Evolutionary conservation across 495 filamentous ascomycete genomes (phyloP), one percentile per base, ranked within the genome.

Genomic region (Margaritispora aquatica): DNA sequence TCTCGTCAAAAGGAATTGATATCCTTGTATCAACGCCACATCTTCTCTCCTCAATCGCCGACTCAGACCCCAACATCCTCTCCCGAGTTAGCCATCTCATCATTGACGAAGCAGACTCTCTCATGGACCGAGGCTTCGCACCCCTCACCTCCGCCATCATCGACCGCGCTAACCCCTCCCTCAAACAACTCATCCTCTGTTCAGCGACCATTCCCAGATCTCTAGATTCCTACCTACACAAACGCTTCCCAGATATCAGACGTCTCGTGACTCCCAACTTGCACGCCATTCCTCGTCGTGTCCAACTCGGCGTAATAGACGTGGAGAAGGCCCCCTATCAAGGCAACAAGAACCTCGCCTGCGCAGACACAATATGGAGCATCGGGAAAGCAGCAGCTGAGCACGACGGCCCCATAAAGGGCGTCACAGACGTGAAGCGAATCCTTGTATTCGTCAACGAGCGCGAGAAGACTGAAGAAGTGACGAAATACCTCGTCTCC

Each of bases 371-470:
- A 9, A 92, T 98, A 66, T 97, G 89, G 85, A 85, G 87, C 17
- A 95, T 98, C 62, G 92, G 90, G 60, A 92, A 90, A 71, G 82
- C 89, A 11, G 85, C 83, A 11, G 79, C 80, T 31, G 78, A 77
- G 26, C 72, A 77, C 63, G 81, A 81, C 50, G 73, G 71, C 2
- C 63, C 71, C 9, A 61, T 61, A 3, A 69, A 69, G 19, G 78
- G 66, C 26, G 68, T 73, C 23, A 71, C 73, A n/a, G 86, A 87
- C 54, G 74, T 88, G 20, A 96, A 92, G 74, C 88, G 88, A 55
- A 86, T 97, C 65, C 82, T 98, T 60, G 93, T 98, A 0, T 98
- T 98, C 65, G 95, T 98, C 70, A 98, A 98, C 71, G 90, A 97
- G 77, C 87, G 95, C 26, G 93, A 97, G 66, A 89, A 88, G 62